Base-by-base conservation (phyloP, 129 eudicot genomes). In the Mikania micrantha region DNA sequence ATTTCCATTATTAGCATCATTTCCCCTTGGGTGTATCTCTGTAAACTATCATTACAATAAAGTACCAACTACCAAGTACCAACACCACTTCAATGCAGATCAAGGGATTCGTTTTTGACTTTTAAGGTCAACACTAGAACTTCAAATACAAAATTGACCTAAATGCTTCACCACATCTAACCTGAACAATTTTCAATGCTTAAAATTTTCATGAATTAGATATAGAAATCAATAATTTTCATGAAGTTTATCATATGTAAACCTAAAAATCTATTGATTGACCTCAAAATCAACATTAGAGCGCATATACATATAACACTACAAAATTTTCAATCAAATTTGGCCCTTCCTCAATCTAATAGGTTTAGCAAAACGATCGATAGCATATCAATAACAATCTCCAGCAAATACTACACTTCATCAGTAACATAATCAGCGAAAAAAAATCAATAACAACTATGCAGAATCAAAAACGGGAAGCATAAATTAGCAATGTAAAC, bases 251-350 rank as follows among this genome's bases (percentile, higher is more conserved):
- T 48, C 41, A 36, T 9, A 4, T 21, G 22, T 38, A 29, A 52
- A 64, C 22, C 22, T 44, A 60, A 32, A 62, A 48, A 52, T 50
- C 64, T 27, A 73, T 3, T 49, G 54, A 47, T 52, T 50, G 61
- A 62, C 77, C 54, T 62, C 42, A 39, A 73, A n/a, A 39, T 73
- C 71, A 73, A 63, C 54, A 64, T 17, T 62, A 62, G 50, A 15
- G 20, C 66, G 25, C 71, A 5, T 36, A 9, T 35, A 49, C 40
- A 52, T 20, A 39, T 13, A 10, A 53, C 52, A 74, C 35, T 7
- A 24, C 42, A 65, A 27, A n/a, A n/a, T n/a, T n/a, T n/a, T n/a
- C n/a, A n/a, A n/a, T n/a, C n/a, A n/a, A n/a, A n/a, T n/a, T n/a
- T n/a, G n/a, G n/a, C n/a, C 28, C 50, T 73, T 9, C 56, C 78